Conservation (phyloP, 139 green algal species). For the Chlamydomonas schloesseri region DNA sequence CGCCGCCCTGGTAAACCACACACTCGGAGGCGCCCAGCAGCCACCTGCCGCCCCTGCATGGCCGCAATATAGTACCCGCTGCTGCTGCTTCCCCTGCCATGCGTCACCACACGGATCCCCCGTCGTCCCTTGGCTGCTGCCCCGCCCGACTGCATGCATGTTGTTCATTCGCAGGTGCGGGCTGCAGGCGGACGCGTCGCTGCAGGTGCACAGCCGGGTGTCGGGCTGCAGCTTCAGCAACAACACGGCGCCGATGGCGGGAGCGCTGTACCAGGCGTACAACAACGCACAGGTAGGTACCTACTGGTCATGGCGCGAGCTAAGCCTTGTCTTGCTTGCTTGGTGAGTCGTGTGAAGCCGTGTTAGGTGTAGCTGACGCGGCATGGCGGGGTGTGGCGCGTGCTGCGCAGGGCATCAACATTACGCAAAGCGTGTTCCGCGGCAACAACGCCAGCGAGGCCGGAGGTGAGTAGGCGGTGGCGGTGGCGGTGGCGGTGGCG, state of each 20-base stretch:
- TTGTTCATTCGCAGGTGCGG: neutral
- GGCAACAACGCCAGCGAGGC: slow-evolving; percentile 5
- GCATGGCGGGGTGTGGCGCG: no score
- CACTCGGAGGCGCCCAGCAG: no score
- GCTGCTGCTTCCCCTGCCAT: neutral
- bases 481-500: no score
- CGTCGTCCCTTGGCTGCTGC: no score
- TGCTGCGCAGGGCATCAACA: neutral
- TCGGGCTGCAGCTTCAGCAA: neutral
- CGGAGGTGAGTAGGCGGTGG: neutral
- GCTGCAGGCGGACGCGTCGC: neutral
- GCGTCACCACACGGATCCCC: neutral
- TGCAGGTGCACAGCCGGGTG: neutral
- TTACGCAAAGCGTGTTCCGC: neutral
- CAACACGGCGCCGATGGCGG: neutral
- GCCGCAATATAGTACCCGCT: no score
- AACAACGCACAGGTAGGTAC: neutral
- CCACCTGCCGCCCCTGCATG: no score
- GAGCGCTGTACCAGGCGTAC: neutral
- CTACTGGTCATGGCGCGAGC: no score
- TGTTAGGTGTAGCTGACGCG: no score
- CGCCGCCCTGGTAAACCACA: no score
- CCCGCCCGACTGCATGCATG: no score
- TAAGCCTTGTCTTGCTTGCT: no score
- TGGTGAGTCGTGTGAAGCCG: no score